Base-by-base conservation (phyloP, 2,329 filamentous ascomycete genomes). In the Pseudofabraea citricarpa region DNA sequence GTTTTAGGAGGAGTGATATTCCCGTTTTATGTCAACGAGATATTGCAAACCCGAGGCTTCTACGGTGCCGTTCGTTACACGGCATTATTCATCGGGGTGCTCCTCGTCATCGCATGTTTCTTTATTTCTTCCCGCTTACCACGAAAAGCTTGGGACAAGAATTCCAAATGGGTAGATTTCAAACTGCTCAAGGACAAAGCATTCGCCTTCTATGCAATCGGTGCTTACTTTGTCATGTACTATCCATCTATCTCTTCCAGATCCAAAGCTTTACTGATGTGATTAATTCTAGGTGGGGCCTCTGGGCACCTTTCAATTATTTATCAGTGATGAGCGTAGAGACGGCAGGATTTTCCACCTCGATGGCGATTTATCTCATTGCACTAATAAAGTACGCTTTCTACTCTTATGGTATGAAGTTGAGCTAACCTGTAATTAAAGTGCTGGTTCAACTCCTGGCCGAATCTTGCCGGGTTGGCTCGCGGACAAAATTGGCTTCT, bases 31-130 rank as follows among this genome's bases (percentile, higher is more conserved):
- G 13, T 22, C n/a, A 7, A 31, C 16, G 22, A 23, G 15, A 5
- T 38, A 10, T 39, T 46, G 61, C 55, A 72, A 51, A 82, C 82
- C 56, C 75, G 74, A 32, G 81, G 81, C n/a, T 47, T 79, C 3
- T 79, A 79, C 9, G 77, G 75, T 1, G 77, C 74, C 6, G 64
- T 83, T 33, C 73, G 84, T 41, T 83, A 83, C 60, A 84, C 80
- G 0, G 80, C 81, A 1, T 72, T 77, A 8, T 65, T 84, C 40
- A 72, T 75, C 12, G 71, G 75, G 3, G 70, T 84, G 19, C 76
- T 77, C 1, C 81, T 84, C 54, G 72, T 72, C 6, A 63, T 76
- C 24, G 60, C 70, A 3, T 75, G 73, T 33, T 72, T 73, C 2
- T 60, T 76, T 4, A n/a, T 66, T 23, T 75, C 47, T 5, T 27